Conservation (phyloP, 2,329 filamentous ascomycete species). For the Botrytis tulipae region DNA sequence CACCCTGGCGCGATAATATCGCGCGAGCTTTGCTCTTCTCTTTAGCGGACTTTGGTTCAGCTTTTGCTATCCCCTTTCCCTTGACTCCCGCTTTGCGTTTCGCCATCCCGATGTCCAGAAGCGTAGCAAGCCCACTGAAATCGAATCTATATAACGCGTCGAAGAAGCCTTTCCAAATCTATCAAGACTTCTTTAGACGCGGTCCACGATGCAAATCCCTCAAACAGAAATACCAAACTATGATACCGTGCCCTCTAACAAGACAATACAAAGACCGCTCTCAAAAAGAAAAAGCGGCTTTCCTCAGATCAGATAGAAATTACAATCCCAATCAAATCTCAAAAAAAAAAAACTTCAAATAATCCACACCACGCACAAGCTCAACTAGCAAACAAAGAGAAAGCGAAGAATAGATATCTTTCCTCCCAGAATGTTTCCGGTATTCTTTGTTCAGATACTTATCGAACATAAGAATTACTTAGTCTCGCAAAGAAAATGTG, state of each 20-base stretch:
- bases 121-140: not conserved
- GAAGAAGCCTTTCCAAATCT: not conserved
- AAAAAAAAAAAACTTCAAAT: not conserved
- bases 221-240: too few species aligned
- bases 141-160: too few species aligned
- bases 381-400: not conserved
- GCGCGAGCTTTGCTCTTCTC: not conserved
- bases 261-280: not conserved
- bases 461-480: not conserved
- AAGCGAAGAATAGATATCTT: not conserved
- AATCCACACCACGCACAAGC: not conserved
- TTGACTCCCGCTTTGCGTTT: not conserved
- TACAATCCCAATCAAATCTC: rapidly evolving
- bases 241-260: not conserved
- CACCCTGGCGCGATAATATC: not conserved
- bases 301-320: not conserved
- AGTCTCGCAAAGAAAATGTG: not conserved
- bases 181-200: not conserved
- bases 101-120: not conserved
- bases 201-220: not conserved
- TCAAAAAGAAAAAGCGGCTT: not conserved
- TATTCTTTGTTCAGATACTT: not conserved
- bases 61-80: not conserved
- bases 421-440: not conserved
- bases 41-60: not conserved